Conservation (phyloP, 805 yeast species). For the Metahyphopichia silvanorum region DNA sequence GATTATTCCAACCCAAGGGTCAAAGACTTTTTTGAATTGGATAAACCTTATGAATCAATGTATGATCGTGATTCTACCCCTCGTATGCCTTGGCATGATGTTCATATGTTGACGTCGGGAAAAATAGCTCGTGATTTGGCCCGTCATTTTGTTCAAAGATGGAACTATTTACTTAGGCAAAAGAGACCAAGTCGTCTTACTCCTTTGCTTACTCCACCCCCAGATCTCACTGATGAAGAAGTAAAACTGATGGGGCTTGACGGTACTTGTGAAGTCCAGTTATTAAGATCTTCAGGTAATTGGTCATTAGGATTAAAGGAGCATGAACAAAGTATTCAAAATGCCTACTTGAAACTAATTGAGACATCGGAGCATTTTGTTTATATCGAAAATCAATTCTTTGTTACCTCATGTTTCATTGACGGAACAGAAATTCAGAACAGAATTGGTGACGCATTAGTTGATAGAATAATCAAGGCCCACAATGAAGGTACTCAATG, state of each 20-base stretch:
- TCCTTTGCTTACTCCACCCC: slow-evolving; percentile 88
- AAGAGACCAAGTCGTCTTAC: slow-evolving; percentile 93
- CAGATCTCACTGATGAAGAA: slow-evolving; percentile 77
- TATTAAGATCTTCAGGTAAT: slow-evolving; percentile 81
- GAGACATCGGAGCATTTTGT: slow-evolving; percentile 91
- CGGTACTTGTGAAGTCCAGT: slow-evolving; percentile 91
- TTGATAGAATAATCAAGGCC: slow-evolving; percentile 92
- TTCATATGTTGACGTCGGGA: slow-evolving; percentile 93
- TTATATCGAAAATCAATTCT: slow-evolving; percentile 94
- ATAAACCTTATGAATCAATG: slow-evolving; percentile 88
- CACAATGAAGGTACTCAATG: slow-evolving; percentile 71
- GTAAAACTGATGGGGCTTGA: slow-evolving; percentile 54
- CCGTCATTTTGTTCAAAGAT: slow-evolving; percentile 93
- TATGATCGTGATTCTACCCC: slow-evolving; percentile 79
- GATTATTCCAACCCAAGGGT: slow-evolving; percentile 96
- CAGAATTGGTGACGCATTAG: slow-evolving; percentile 92
- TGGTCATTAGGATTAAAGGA: slow-evolving; percentile 92
- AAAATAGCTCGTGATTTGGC: slow-evolving; percentile 90
- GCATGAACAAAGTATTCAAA: slow-evolving; percentile 85
- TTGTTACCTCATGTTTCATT: slow-evolving; percentile 82
- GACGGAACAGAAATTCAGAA: slow-evolving; percentile 84
- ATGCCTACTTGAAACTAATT: slow-evolving; percentile 85
- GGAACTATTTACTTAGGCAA: slow-evolving; percentile 92
- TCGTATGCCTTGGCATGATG: slow-evolving; percentile 99
- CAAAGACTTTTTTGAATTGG: slow-evolving; percentile 76